Percentiles rank a stretch among this genome's conserved stretches.
These are phyloP conservation scores for Leptographium flavum DNA, from an alignment of 2,329 filamentous ascomycete genomes.

Conservation along the genomic window DNA sequence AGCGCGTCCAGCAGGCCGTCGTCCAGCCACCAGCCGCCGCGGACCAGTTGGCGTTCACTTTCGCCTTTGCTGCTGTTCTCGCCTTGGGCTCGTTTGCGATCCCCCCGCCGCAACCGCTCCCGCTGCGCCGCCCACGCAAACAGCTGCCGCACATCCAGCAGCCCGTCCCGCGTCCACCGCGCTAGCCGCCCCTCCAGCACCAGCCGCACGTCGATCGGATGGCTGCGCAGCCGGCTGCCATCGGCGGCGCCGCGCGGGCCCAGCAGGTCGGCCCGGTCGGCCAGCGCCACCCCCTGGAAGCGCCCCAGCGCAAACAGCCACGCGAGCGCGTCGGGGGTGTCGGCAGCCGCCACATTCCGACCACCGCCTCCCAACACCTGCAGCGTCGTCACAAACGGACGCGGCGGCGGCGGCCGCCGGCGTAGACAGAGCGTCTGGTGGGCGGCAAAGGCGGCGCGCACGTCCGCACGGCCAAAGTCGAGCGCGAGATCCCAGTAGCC, in stretches of 20 bases:
- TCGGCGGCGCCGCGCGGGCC: conserved; percentile 13
- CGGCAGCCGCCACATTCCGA: too few relatives aligned
- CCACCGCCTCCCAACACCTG: conserved; percentile 45
- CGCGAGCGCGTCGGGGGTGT: conserved; percentile 39
- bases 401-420: conserved; percentile 52
- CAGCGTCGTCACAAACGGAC: conserved; percentile 59
- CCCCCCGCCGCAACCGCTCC: conserved; percentile 7
- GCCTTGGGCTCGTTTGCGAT: neutral
- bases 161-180: conserved; percentile 23
- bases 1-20: conserved; percentile 39
- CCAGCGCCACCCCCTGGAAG: conserved; percentile 41
- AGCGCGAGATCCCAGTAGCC: conserved; percentile 72
- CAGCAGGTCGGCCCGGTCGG: conserved; percentile 52
- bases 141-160: conserved; percentile 35
- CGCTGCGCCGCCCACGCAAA: conserved; percentile 43
- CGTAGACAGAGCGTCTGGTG: conserved; percentile 65
- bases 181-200: conserved; percentile 42
- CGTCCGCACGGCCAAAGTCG: conserved; percentile 52
- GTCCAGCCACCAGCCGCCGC: conserved; percentile 39
- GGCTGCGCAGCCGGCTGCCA: conserved; percentile 23
- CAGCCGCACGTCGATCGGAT: conserved; percentile 59
- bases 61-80: too few relatives aligned
- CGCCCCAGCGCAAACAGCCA: conserved; percentile 58
- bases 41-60: too few relatives aligned
- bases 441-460: conserved; percentile 49